Percentiles rank a stretch among this genome's conserved stretches.
These are phyloP conservation scores for Alternaria viburni DNA, from an alignment of 2,329 filamentous ascomycete genomes.

Conservation along the genomic window DNA sequence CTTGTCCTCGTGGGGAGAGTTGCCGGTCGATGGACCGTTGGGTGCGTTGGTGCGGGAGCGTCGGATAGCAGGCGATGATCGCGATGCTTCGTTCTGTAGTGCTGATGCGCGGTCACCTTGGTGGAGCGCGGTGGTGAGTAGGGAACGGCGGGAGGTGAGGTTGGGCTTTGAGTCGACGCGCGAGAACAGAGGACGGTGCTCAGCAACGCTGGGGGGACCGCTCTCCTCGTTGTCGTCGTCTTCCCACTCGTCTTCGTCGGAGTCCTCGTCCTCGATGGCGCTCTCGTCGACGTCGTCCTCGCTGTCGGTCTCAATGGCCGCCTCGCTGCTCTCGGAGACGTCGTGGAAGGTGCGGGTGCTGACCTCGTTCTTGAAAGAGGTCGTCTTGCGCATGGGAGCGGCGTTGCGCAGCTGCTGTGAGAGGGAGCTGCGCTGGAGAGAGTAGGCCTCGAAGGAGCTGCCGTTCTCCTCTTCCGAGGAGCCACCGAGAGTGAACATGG, in stretches of 20 bases:
- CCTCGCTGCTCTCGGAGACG: slow-evolving; percentile 62
- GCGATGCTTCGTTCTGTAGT: slow-evolving; percentile 70
- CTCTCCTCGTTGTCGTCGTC: slow-evolving; percentile 76
- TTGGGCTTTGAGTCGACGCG: slow-evolving; percentile 88
- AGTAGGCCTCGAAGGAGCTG: slow-evolving; percentile 70
- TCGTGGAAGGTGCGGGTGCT: slow-evolving; percentile 70
- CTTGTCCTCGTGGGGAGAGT: slow-evolving; percentile 59
- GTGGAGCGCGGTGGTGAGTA: slow-evolving; percentile 88
- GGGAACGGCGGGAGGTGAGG: slow-evolving; percentile 81
- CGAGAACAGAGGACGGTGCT: slow-evolving; percentile 76
- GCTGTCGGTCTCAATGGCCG: slow-evolving; percentile 64
- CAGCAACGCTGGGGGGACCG: slow-evolving; percentile 80
- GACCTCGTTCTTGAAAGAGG: slow-evolving; percentile 81
- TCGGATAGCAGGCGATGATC: slow-evolving; percentile 61
- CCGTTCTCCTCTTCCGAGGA: slow-evolving; percentile 87
- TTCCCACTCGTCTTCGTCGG: slow-evolving; percentile 59
- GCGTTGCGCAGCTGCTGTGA: slow-evolving; percentile 59
- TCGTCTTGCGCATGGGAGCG: slow-evolving; percentile 70
- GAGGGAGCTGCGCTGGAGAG: slow-evolving; percentile 60
- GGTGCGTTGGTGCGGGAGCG: slow-evolving; percentile 70
- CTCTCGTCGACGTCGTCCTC: slow-evolving; percentile 66
- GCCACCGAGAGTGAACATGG: slow-evolving; percentile 75
- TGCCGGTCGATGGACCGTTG: slow-evolving; percentile 70
- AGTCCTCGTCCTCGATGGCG: slow-evolving; percentile 67
- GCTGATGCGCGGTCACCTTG: slow-evolving; percentile 75